These are phyloP conservation scores for Anisogramma anomala DNA, from an alignment of 2,329 filamentous ascomycete genomes.

Conservation along the genomic window DNA sequence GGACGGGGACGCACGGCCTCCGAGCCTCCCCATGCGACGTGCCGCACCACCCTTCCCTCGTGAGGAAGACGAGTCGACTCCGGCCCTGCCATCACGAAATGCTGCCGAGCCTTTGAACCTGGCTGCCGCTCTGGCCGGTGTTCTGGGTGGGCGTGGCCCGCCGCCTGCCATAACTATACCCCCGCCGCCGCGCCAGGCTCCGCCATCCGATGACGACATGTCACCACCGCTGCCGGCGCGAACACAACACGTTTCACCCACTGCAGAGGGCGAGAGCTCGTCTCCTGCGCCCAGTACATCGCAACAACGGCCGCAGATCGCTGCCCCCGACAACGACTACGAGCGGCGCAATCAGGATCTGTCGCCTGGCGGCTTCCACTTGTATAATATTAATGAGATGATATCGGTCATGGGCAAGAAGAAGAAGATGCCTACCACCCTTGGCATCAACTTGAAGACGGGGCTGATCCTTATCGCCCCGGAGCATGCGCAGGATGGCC, in stretches of 20 bases:
- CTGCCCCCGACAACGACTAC: constrained; percentile 18
- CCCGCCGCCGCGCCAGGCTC: constrained; percentile 27
- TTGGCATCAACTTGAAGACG: constrained; percentile 84
- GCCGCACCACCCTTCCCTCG: constrained; percentile 21
- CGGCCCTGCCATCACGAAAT: constrained; percentile 28
- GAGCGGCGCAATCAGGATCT: constrained; percentile 23
- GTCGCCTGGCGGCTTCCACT: constrained; percentile 72
- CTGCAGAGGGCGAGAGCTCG: constrained; percentile 16
- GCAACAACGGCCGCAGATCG: constrained; percentile 21
- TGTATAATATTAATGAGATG: constrained; percentile 98
- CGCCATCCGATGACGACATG: constrained; percentile 57
- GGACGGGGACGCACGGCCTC: constrained; percentile 17
- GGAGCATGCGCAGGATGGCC: constrained; percentile 70
- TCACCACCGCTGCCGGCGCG: constrained; percentile 49
- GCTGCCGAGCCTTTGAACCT: constrained; percentile 30
- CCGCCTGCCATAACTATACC: constrained; percentile 40
- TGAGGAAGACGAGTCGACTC: constrained; percentile 27
- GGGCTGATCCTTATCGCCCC: constrained; percentile 85
- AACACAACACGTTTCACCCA: constrained; percentile 36
- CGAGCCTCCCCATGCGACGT: constrained; percentile 31
- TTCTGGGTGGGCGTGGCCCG: constrained; percentile 43
- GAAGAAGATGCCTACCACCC: constrained; percentile 95
- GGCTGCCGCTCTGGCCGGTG: constrained; percentile 43
- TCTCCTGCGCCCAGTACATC: constrained; percentile 16
- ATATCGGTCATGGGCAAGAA: constrained; percentile 92